Base-by-base conservation (phyloP, 2,329 filamentous ascomycete species). In the Zymoseptoria crescenta region DNA sequence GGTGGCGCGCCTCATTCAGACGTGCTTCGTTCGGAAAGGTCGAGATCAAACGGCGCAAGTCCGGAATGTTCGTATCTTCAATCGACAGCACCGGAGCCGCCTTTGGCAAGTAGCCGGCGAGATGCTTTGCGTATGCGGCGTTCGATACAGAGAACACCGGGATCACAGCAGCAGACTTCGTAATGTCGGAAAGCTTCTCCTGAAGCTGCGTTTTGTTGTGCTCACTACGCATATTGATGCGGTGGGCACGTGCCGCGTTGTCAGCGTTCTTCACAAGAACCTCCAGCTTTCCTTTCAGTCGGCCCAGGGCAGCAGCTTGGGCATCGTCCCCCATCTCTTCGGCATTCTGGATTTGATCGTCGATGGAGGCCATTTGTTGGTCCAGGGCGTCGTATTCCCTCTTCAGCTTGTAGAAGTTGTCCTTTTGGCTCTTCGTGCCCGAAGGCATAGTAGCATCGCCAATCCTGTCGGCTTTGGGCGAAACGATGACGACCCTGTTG, bases 1-100 rank as follows among this genome's bases (percentile, higher is more conserved):
- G 20, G 19, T 64, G 61, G 13, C 41, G 19, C 2, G 59, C 57
- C 2, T 65, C 59, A 20, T 63, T 65, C 27, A 64, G 59, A 6
- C 59, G 50, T 5, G 52, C 60, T n/a, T 62, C 58, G 19, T 55
- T 59, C 4, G 64, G 63, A 6, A 59, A 21, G 5, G 50, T 4
- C 5, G 35, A 59, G 13, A 64, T 30, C 13, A 53, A 29, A 0
- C 24, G 2, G 9, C 61, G 59, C 4, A 65, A 48, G 1, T 45
- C 51, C 5, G 63, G 62, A 28, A 65, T 57, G 4, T 56, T 29
- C 0, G 66, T 68, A 48, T 59, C 49, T 48, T 65, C 57, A 6
- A 66, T 54, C 7, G 59, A 50, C 2, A 67, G 53, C 1, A 51
- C n/a, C 4, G 66, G 66, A 2, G 45, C 35, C 2, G 61, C 51